Base-by-base conservation (phyloP, 1,284 basidiomycete species). In the Cryptococcus maquisensis region DNA sequence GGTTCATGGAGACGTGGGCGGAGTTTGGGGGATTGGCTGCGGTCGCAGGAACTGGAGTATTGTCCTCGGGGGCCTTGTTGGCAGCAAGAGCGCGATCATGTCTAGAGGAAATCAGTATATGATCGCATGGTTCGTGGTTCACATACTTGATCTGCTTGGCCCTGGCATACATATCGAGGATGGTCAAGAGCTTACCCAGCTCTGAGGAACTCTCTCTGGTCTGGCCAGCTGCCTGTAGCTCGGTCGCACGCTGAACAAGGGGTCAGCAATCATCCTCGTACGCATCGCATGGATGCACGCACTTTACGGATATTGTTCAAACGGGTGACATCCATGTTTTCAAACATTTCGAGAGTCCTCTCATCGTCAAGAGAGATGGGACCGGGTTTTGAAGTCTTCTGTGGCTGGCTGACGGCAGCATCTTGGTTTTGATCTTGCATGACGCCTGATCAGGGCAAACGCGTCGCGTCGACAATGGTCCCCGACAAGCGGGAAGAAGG, bases 1-100 rank as follows among this genome's bases (percentile, higher is more conserved):
- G 79, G 2, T 88, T 88, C 75, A 98, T 90, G n/a, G 74, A 68
- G 23, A 74, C 66, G 43, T 65, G 73, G 15, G 48, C 49, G 9
- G 68, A 51, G 28, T 61, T 51, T 21, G 56, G 21, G 20, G 51
- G 21, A 12, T 44, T 37, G 16, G 46, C 41, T 37, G 6, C 7
- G 39, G 23, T 20, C 3, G 20, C 41, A 5, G 24, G 28, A 13
- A 7, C 50, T 21, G 23, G 40, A 28, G 23, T 32, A 10, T 10
- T 10, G 10, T 32, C 18, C 5, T 18, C 28, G 21, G 28, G 37
- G 28, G 36, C 13, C 38, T 13, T 47, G 3, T 38, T 24, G 13
- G 40, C 41, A 12, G 36, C 35, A 35, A 32, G 28, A 32, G 28
- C 28, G 28, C 28, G 28, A 32, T 32, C 28, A 32, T 32, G 28